Conservation (phyloP, 78 protist species). For the Thecamonas trahens region DNA sequence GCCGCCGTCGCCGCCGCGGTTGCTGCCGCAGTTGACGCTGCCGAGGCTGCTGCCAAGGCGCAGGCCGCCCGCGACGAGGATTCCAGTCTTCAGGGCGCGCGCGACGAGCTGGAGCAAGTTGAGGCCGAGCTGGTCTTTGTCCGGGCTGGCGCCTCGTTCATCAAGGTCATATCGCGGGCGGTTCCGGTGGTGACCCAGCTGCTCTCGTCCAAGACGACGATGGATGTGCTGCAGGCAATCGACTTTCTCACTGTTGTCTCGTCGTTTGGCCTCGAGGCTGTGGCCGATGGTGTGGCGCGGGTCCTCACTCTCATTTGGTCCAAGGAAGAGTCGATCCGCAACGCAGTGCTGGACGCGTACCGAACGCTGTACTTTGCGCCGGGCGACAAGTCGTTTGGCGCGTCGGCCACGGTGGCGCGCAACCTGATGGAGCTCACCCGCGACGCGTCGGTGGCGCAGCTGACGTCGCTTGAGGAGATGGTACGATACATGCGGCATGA, state of each 20-base stretch:
- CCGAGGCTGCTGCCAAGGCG: background rate
- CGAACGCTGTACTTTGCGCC: background rate
- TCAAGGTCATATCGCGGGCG: background rate
- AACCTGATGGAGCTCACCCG: constrained; percentile 14
- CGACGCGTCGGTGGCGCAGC: constrained; percentile 37
- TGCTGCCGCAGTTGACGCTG: background rate
- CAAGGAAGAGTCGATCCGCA: constrained; percentile 7
- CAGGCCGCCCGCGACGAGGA: no score
- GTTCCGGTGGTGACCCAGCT: constrained; percentile 17
- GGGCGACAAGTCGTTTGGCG: background rate
- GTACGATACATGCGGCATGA: background rate
- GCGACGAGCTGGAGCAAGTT: no score
- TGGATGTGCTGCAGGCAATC: constrained; percentile 37
- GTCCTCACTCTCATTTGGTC: constrained; percentile 27
- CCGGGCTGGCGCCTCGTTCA: no score
- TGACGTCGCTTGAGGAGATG: constrained; percentile 55
- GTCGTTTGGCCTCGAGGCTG: constrained; percentile 6
- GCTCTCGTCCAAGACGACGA: constrained; percentile 23
- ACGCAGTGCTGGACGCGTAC: constrained; percentile 25
- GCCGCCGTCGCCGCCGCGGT: background rate
- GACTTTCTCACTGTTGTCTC: constrained; percentile 8
- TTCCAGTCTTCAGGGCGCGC: no score
- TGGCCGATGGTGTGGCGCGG: constrained; percentile 2
- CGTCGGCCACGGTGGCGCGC: background rate
- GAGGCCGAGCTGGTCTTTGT: no score